phyloP scores from a whole-genome alignment of 768 basidiomycete species.

The Terana coerulea region DNA sequence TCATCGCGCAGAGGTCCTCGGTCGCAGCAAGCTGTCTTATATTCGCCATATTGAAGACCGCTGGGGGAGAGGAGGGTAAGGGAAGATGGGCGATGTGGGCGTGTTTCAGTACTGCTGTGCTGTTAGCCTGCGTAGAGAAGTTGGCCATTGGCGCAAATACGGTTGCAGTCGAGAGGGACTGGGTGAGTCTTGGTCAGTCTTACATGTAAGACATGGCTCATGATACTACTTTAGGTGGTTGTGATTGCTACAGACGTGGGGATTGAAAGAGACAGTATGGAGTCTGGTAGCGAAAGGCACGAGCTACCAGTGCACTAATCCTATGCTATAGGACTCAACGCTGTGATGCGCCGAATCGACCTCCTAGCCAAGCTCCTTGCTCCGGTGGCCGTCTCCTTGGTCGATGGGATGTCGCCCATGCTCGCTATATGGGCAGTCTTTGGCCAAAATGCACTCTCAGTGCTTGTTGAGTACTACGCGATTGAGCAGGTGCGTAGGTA shows the following conservation, averaged over 20 bases:
- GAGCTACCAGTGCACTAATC: not conserved
- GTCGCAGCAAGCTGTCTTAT: slow-evolving; percentile 21
- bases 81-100: not conserved
- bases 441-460: slow-evolving; percentile 18
- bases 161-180: slow-evolving; percentile 27
- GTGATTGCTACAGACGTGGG: not conserved
- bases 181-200: slow-evolving; percentile 23
- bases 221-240: not conserved
- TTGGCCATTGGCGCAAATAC: slow-evolving; percentile 25
- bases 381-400: slow-evolving; percentile 20
- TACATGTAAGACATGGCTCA: too few relatives aligned
- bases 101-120: not conserved
- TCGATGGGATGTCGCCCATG: slow-evolving; percentile 22
- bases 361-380: slow-evolving; percentile 25
- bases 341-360: slow-evolving; percentile 31
- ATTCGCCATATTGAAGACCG: slow-evolving; percentile 12
- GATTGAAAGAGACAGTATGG: not conserved
- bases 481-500: slow-evolving; percentile 26
- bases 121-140: slow-evolving; percentile 28
- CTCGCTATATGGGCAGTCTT: slow-evolving; percentile 20
- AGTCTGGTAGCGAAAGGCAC: not conserved
- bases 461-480: slow-evolving; percentile 23
- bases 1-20: slow-evolving; percentile 16
- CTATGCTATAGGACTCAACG: slow-evolving; percentile 14
- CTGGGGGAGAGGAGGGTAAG: not conserved